Evolutionary conservation across 23 red algal genomes (phyloP), one percentile per base, ranked within the genome.

Genomic region (Chondrus crispus): DNA sequence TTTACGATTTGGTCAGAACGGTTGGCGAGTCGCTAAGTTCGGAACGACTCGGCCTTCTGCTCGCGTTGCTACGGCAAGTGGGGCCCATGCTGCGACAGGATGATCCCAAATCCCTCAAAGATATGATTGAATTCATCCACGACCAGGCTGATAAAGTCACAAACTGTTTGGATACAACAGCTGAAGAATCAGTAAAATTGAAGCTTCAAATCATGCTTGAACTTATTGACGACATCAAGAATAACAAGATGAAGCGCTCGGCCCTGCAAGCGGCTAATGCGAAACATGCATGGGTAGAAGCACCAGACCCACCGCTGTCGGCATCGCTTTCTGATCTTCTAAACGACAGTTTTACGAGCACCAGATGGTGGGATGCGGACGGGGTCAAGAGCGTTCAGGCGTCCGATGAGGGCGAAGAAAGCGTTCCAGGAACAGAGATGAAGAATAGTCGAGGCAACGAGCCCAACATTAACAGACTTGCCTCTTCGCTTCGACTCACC

Each of bases 171-270:
- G 29, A 33, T 18, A 13, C 13, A 26, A 62, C 58, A 18, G 77
- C 47, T 77, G 43, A 62, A 22, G 68, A 32, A 20, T 33, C 26
- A 18, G 60, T 52, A 5, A 19, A 81, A 18, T n/a, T 62, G 29
- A 86, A 86, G 55, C 70, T 92, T 46, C 48, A 92, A 53, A 37
- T 92, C 7, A 92, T 83, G 77, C 55, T 92, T n/a, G 88, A 92
- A 39, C 82, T 92, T 39, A 83, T 92, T 2, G 26, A 29, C 14
- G 74, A 81, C 44, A 70, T 92, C 46, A 92, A 92, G 53, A 68
- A 92, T 41, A 81, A 92, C 36, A 89, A 89, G 71, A n/a, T 74
- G 22, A 75, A 64, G 29, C 60, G 68, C 55, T 40, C 52, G 39
- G 64, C 46, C 2, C 47, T 2, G 50, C 47, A 66, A 41, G 85